Evolutionary conservation across 768 basidiomycete species (phyloP).

Genomic region (Terana coerulea): DNA sequence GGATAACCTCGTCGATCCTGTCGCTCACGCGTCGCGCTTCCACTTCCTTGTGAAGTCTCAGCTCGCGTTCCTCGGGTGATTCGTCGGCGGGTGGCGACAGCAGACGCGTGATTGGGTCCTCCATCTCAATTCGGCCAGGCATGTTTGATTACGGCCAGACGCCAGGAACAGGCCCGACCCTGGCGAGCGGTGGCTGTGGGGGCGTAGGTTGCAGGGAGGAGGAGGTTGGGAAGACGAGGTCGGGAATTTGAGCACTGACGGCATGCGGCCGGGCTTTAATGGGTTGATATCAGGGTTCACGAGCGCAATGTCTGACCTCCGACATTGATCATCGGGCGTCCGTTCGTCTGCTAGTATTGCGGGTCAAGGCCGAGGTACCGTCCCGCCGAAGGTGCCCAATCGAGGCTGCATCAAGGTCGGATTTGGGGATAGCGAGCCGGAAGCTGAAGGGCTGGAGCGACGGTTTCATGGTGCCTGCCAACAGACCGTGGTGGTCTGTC

Average conservation of each 20-base stretch:
- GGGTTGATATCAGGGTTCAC: not conserved
- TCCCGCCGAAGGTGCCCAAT: not conserved
- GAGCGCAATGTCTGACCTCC: not conserved
- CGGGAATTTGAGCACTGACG: not conserved
- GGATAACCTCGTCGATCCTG: constrained; percentile 38
- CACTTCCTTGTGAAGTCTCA: constrained; percentile 45
- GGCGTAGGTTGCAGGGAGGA: too few species aligned
- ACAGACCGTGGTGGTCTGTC: too few species aligned
- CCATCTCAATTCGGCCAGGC: constrained; percentile 8
- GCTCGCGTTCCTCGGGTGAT: constrained; percentile 39
- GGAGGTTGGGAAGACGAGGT: not conserved
- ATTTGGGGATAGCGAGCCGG: too few species aligned
- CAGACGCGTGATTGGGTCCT: constrained; percentile 58
- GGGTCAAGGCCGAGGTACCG: not conserved
- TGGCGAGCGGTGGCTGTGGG: too few species aligned
- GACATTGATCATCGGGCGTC: not conserved
- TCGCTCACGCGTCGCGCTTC: constrained; percentile 59
- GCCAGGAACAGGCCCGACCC: too few species aligned
- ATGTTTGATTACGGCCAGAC: too few species aligned
- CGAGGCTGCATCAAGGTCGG: too few species aligned
- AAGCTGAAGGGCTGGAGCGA: too few species aligned
- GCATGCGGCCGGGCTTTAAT: not conserved
- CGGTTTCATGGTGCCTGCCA: too few species aligned
- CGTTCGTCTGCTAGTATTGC: not conserved
- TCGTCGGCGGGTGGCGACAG: constrained; percentile 58